These are phyloP conservation scores for Erodium trifolium DNA, from an alignment of 441 rosid genomes.

Conservation along the genomic window DNA sequence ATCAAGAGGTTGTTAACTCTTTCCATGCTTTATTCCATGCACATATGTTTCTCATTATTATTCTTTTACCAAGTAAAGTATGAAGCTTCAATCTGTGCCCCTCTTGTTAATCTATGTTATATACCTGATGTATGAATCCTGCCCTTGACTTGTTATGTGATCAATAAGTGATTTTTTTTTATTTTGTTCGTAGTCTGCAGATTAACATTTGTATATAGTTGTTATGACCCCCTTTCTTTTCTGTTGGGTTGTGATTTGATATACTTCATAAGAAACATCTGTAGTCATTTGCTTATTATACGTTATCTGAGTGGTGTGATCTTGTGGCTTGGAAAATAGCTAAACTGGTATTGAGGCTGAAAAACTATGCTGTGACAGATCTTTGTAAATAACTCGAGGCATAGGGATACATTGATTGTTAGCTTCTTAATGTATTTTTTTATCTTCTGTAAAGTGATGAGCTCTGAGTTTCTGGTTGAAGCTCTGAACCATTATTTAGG, in stretches of 20 bases:
- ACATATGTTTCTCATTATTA: neutral
- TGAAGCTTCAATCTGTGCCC: neutral
- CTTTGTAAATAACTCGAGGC: neutral
- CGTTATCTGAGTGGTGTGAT: neutral
- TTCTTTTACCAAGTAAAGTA: neutral
- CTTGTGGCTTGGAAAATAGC: neutral
- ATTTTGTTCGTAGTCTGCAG: neutral
- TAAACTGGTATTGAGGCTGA: conserved; percentile 1
- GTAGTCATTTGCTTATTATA: neutral
- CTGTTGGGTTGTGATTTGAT: neutral
- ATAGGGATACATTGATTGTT: neutral
- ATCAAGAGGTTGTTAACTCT: conserved; percentile 40
- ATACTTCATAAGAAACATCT: neutral
- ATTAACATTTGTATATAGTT: neutral
- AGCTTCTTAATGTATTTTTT: neutral
- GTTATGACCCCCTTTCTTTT: neutral
- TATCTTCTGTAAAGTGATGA: neutral
- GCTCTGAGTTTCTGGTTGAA: neutral
- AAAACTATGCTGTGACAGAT: neutral
- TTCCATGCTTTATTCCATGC: neutral
- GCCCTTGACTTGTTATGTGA: neutral
- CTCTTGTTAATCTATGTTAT: neutral
- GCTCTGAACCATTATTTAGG: neutral
- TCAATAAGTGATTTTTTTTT: neutral
- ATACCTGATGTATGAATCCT: neutral